Percentiles rank a stretch among this genome's conserved stretches.
Conservation (phyloP, 176 grass and related monocot species). For the Tillandsia fasciculata region DNA sequence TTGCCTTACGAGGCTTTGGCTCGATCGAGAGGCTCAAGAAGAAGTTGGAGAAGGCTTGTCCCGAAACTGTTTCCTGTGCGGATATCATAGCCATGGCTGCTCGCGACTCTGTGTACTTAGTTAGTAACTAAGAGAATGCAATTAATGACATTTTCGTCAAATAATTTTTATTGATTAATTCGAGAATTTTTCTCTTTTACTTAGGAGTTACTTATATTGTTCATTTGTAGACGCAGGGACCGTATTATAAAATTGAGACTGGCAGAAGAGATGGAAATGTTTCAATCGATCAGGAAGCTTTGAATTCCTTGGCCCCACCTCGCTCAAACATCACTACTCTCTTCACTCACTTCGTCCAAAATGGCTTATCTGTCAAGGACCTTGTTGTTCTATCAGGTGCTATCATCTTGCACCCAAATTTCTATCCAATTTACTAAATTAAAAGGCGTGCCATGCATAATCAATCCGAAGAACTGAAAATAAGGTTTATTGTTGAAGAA, state of each 20-base stretch:
- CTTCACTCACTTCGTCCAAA: conserved; percentile 25
- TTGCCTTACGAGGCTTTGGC: conserved; percentile 30
- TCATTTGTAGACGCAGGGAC: conserved; percentile 32
- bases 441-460: conserved; percentile 24
- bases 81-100: conserved; percentile 36
- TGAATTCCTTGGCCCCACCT: conserved; percentile 13
- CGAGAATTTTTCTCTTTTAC: neutral
- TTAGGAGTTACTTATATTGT: neutral
- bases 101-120: conserved; percentile 24
- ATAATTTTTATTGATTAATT: neutral
- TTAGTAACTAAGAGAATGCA: conserved; percentile 14
- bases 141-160: conserved; percentile 19
- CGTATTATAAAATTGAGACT: conserved; percentile 24
- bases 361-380: conserved; percentile 51
- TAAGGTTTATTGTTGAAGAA: too few relatives aligned
- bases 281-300: conserved; percentile 35
- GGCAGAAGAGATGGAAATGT: conserved; percentile 48
- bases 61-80: conserved; percentile 24
- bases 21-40: conserved; percentile 37
- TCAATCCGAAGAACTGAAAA: too few relatives aligned
- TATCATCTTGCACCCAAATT: neutral
- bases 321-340: conserved; percentile 32
- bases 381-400: conserved; percentile 53
- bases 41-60: conserved; percentile 13
- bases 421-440: neutral